A percentile compares a stretch with the other conserved stretches of the same genome.
Conservation (phyloP, 495 filamentous ascomycete genomes). For the Trichoderma reesei region DNA sequence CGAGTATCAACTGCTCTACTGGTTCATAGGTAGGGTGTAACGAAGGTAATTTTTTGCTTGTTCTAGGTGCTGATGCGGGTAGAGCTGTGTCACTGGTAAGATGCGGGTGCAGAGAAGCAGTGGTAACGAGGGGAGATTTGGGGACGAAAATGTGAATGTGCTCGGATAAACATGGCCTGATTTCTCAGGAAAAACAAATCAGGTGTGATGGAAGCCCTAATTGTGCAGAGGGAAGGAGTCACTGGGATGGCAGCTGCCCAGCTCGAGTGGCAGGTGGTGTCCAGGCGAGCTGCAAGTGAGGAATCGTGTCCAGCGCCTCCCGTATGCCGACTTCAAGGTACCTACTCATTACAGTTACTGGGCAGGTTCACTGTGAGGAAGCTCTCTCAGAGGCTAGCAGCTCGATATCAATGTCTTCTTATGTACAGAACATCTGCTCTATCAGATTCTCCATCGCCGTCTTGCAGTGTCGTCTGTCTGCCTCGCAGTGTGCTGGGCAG, state of each 20-base stretch:
- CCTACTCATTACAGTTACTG: no score
- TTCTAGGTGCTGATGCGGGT: neutral
- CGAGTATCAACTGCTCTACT: neutral
- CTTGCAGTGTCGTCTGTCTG: no score
- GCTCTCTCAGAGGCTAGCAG: no score
- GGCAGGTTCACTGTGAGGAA: no score
- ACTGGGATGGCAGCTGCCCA: neutral
- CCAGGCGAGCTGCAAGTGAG: neutral
- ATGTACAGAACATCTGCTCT: no score
- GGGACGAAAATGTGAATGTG: no score
- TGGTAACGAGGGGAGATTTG: no score
- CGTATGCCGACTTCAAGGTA: no score
- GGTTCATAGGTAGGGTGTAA: neutral
- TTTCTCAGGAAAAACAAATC: neutral
- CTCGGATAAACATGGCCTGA: neutral
- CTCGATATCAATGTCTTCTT: no score
- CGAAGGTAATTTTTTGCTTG: neutral
- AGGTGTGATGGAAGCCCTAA: neutral
- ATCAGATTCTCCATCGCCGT: no score
- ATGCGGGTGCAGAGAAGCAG: neutral
- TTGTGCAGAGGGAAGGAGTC: neutral
- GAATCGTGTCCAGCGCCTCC: no score
- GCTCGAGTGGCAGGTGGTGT: neutral
- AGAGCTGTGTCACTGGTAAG: neutral
- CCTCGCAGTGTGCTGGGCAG: no score